Evolutionary conservation across 2,329 filamentous ascomycete species (phyloP), one percentile per base, ranked within the genome.

Genomic region (Aurifilum marmelostoma): DNA sequence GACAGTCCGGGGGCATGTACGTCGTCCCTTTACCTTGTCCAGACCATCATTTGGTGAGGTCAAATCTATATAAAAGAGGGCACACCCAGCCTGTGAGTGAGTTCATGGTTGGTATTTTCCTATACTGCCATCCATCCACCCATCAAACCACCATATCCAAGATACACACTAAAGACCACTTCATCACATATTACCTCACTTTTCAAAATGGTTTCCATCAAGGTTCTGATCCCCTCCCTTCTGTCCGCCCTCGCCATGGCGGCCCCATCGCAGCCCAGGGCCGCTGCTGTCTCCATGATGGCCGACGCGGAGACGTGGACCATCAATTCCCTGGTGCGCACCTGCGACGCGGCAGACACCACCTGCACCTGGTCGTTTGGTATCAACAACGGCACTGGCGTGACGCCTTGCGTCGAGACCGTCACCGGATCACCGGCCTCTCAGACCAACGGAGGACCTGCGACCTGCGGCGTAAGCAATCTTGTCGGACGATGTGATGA

Each of bases 311-410:
- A 73, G 39, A 66, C 79, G 64, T 83, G 81, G 82, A 83, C 77
- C 9, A 77, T 84, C 71, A 72, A 76, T 52, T 69, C 72, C 65
- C 69, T 82, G 69, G 77, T 77, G 72, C 81, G 81, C 39, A 75
- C 74, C 47, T 83, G 82, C 78, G 76, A 81, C 75, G 58, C 69
- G 6, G 74, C 56, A 29, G 76, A 83, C 77, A 81, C 79, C 21
- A 74, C 73, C 41, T 83, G 81, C 78, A 76, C 73, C 56, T 82
- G 81, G 80, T 74, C 74, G 21, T 84, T 83, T 72, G 74, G 74
- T 67, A 77, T 84, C 75, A 74, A 82, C 75, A 79, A 79, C 41
- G 74, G 76, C 52, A 72, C 68, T 54, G 76, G 73, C 11, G 66
- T 70, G 67, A 79, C 78, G 66, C 52, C 74, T 11, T 81, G 80